Evolutionary conservation across 2,329 filamentous ascomycete genomes (phyloP), one percentile per base, ranked within the genome.

Genomic region (Xylaria digitata): DNA sequence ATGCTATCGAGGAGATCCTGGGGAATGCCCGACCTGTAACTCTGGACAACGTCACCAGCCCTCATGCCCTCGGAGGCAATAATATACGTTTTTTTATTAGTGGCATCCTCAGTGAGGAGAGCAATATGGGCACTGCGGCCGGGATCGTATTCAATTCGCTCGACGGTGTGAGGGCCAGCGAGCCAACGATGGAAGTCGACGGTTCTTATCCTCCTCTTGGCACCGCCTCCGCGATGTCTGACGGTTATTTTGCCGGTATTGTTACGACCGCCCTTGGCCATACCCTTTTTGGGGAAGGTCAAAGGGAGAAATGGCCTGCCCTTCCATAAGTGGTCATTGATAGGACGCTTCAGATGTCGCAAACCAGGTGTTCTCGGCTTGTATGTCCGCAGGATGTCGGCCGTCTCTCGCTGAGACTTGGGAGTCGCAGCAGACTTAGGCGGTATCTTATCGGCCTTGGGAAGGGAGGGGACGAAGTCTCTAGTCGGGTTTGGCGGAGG

Each of bases 291-390:
- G 43, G 94, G 89, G 75, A 93, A 92, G 11, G 96, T 99, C 79
- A 99, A 86, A 57, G 90, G 88, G 40, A 92, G 84, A 72, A 91
- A 89, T 0, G 96, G 93, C 63, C 94, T 86, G 65, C 96, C 96
- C 81, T 97, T 97, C 93, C 93, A 98, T 52, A 99, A 83, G 80
- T 99, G 96, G 76, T 97, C 94, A 81, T 98, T 98, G 81, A 97
- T 90, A 15, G 96, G 94, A 49, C 96, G 89, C 79, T 91, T 92
- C 71, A 99, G 84, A 87, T 99, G 96, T 75, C 96, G 90, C 66
- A 97, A 81, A 86, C 96, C 96, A 13, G 95, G 95, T 0, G 96
- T 97, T 74, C 93, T 90, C 42, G 96, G 96, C 79, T 92, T 98
- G 81, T 97, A 99, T 61, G 92, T 96, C 74, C 93, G 90, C 79